Evolutionary conservation across 768 basidiomycete genomes (phyloP).

Genomic region (Boletus reticulatus): DNA sequence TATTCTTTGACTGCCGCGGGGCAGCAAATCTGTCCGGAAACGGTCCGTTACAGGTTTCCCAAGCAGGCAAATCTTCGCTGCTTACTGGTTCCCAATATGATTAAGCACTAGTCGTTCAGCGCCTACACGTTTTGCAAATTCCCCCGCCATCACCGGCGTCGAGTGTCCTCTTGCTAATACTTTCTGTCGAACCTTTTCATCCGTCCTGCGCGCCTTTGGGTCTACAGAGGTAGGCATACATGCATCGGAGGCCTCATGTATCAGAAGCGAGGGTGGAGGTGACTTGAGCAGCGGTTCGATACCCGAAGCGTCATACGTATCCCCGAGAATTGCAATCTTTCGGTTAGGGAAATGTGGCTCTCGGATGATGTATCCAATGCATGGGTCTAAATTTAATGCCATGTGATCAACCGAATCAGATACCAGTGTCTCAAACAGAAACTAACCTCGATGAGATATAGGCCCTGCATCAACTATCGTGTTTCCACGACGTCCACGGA

Average conservation of each 20-base stretch:
- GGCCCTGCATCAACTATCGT: conserved; percentile 71
- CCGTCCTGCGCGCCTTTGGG: conserved; percentile 42
- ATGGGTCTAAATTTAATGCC: conserved; percentile 54
- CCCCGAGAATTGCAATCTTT: conserved; percentile 75
- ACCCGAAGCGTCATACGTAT: conserved; percentile 63
- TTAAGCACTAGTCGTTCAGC: conserved; percentile 70
- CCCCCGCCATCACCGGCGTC: conserved; percentile 73
- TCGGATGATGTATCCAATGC: conserved; percentile 73
- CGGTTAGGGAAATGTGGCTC: conserved; percentile 51
- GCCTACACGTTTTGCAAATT: conserved; percentile 59
- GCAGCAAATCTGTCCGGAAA: conserved; percentile 47
- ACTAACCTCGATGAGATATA: conserved; percentile 70
- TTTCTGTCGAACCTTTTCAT: conserved; percentile 43
- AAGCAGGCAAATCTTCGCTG: neutral
- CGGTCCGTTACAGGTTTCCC: neutral
- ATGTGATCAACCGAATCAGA: neutral
- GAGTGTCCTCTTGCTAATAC: conserved; percentile 74
- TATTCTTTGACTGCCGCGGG: conserved; percentile 36
- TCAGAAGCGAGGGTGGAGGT: conserved; percentile 58
- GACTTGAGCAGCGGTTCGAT: conserved; percentile 55
- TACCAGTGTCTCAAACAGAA: neutral
- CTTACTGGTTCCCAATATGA: conserved; percentile 71
- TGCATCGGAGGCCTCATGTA: conserved; percentile 87
- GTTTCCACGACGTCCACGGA: conserved; percentile 38
- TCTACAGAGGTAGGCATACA: conserved; percentile 59